Base-by-base conservation (phyloP, 2,329 filamentous ascomycete genomes). In the Macrophomina tecta region DNA sequence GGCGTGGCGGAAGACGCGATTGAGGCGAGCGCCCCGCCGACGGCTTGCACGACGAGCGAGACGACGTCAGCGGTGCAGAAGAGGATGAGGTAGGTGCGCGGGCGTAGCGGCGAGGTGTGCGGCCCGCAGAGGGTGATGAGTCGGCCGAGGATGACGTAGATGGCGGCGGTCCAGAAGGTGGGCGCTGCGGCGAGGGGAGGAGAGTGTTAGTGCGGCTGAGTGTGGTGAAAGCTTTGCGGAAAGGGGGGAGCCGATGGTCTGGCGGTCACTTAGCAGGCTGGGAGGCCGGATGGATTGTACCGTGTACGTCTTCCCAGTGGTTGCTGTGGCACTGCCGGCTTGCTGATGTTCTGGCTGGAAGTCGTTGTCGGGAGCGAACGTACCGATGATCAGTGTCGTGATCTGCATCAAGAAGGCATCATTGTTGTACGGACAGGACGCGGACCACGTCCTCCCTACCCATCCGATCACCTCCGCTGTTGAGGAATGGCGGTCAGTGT, bases 11-110 rank as follows among this genome's bases (percentile, higher is more conserved):
- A 73, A 11, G 81, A 76, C 0, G 84, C 84, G 0, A 82, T 81
- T 0, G 87, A 85, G 1, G 88, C 85, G 52, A 88, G 79, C 62
- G 82, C 86, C 67, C 87, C 87, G 11, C 86, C 86, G 11, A 80
- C 80, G 6, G 85, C 86, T 74, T 89, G 87, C 4, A 89, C 75
- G 14, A 86, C 69, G 28, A 90, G 81, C n/a, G 84, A 86, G 66
- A 86, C 71, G 52, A 89, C 69, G 69, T 89, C 87, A 70, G 84
- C 86, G 14, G 78, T 72, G 70, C 89, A 85, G 76, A 89, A 89
- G 68, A 88, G 82, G 74, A 83, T 83, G 14, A 86, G 87, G 73
- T 87, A 74, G 9, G 68, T 69, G 0, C 75, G 73, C 6, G 69
- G 68, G 3, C 78, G 68, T 9, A 73, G 68, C 0, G 75, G 77